Evolutionary conservation across 257 asterid genomes (phyloP), one percentile per base, ranked within the genome.

Genomic region (Ocimum tenuiflorum): DNA sequence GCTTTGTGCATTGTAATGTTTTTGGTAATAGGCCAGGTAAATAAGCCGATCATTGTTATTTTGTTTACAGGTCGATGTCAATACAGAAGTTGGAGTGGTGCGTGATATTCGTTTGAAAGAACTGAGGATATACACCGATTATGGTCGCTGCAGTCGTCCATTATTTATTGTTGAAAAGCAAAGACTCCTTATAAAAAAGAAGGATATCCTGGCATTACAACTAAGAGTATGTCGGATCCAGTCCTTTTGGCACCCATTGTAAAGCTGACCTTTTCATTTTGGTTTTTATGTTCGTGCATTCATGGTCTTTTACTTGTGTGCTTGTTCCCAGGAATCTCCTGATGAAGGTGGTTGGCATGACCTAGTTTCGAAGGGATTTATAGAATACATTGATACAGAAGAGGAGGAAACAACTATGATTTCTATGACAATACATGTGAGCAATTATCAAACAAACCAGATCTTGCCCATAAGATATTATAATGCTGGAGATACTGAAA

Each of bases 71-170:
- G 95, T 87, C 63, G 99, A 92, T 36, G 96, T 92, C 57, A 92
- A 89, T 79, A 92, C 97, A n/a, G 99, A 92, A 80, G 99, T 92
- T 68, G 96, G 94, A 47, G 99, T 92, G 57, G 99, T 92, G 58
- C 95, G 97, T 48, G 99, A 92, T 83, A 83, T 87, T 75, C 91
- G 94, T 47, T 66, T 92, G 88, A 89, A 84, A 72, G 99, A 92
- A 78, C 92, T 89, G 29, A 83, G 99, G 13, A 89, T 89, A 66
- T 89, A 89, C 68, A 92, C 99, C 13, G 99, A 92, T 75, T 92
- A 92, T 79, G 99, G 99, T 18, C 92, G 99, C 70, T 92, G 99
- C 96, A 92, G 99, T 82, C 97, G 99, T 42, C 99, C 97, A 17
- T 73, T 92, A 58, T 92, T 92, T 76, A 92, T 92, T 55, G 99